Evolutionary conservation across 2,329 filamentous ascomycete species (phyloP).

Genomic region (Fusarium nanum): DNA sequence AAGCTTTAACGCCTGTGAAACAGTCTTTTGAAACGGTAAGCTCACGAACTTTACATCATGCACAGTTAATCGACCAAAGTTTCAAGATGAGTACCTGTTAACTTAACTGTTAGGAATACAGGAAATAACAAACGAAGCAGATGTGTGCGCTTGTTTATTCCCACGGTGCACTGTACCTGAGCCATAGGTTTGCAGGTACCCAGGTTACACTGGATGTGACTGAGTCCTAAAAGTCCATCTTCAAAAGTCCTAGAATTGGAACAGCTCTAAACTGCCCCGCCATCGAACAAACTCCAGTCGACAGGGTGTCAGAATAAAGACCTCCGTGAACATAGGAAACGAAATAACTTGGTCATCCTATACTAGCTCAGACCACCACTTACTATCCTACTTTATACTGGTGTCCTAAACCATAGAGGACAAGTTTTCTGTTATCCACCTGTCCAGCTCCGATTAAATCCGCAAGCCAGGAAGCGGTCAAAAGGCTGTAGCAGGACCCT

Average conservation of each 20-base stretch:
- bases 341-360: neutral
- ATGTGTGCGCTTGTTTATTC: constrained; percentile 11
- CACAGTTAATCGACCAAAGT: neutral
- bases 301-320: neutral
- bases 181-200: neutral
- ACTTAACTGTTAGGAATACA: neutral
- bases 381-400: neutral
- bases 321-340: neutral
- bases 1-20: constrained; percentile 27
- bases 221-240: constrained; percentile 20
- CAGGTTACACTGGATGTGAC: constrained; percentile 14
- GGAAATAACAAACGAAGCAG: neutral
- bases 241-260: constrained; percentile 18
- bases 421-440: neutral
- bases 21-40: constrained; percentile 28
- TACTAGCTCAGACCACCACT: neutral
- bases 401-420: neutral
- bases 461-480: constrained; percentile 23
- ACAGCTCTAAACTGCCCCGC: constrained; percentile 14
- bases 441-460: constrained; percentile 25
- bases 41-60: neutral
- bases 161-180: constrained; percentile 12
- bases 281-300: neutral
- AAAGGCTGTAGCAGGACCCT: constrained; percentile 22
- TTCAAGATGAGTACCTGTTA: neutral